phyloP scores from a whole-genome alignment of 345 rosid species.

The Eucalyptus shirleyi region DNA sequence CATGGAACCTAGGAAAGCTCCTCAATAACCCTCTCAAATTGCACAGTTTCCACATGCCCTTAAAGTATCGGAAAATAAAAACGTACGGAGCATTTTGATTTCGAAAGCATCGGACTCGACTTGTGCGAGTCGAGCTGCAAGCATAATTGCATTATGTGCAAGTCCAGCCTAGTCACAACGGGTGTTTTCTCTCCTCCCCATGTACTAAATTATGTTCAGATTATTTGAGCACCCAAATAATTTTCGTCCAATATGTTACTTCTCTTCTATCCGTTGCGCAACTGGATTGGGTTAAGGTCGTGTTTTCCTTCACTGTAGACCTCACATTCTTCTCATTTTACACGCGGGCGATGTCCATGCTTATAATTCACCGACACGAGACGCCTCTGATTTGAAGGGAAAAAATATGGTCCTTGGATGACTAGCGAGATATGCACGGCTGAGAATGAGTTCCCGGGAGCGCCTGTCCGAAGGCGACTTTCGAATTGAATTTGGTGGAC shows the following conservation, averaged over 20 bases:
- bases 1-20: neutral
- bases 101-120: neutral
- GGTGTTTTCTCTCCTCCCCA: fast-evolving
- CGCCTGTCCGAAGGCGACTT: neutral
- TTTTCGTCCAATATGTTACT: neutral
- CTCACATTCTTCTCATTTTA: neutral
- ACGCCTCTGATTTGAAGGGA: too few relatives aligned
- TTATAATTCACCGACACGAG: neutral
- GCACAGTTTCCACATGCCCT: fast-evolving
- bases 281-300: neutral
- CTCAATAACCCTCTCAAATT: neutral
- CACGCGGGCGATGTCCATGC: neutral
- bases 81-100: neutral
- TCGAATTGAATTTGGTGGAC: neutral
- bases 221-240: neutral
- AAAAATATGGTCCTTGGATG: neutral
- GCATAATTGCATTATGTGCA: neutral
- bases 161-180: neutral
- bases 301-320: neutral
- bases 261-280: neutral
- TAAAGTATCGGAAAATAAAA: neutral
- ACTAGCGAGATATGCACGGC: neutral
- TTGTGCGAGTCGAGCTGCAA: neutral
- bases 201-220: fast-evolving
- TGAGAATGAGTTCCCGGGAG: neutral